Evolutionary conservation across 169 alveolate genomes (phyloP), one percentile per base, ranked within the genome.

Genomic region (Cryptosporidium bovis): DNA sequence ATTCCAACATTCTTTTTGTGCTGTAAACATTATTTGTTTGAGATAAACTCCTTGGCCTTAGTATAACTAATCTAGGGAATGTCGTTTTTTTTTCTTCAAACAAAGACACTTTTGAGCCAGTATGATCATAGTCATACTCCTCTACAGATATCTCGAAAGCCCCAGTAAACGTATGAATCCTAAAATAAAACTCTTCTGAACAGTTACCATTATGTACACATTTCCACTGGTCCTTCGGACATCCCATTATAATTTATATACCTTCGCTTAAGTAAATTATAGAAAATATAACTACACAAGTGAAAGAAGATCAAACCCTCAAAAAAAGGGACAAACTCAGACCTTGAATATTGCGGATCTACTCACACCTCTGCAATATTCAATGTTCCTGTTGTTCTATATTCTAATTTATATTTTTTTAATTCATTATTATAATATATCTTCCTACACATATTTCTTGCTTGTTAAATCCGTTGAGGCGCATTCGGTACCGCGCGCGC

Each of bases 181-280:
- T 77, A 77, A 55, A 77, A 24, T 58, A 58, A 31, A 77, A 77
- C 69, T 56, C 69, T n/a, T 36, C 40, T 27, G 87, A 77, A 31
- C 69, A 60, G 24, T 36, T 56, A 31, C 87, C 87, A 48, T 62
- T 77, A 62, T 77, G 87, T 51, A 56, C 29, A 60, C 87, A 77
- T 62, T 62, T 60, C 87, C 87, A 77, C 29, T 33, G 48, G 8
- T 36, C 82, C 12, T 53, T 53, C 64, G 12, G 20, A 53, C 64
- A 53, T 53, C 29, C 64, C 64, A 53, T 53, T 53, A 53, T 53
- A 53, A 53, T n/a, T n/a, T 53, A 24, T 53, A 53, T 5, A 53
- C 29, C 20, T 13, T 53, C 4, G 20, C 29, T 12, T 5, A 16
- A 53, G 29, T 1, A 16, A 53, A 13, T 53, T 53, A 3, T 7